Evolutionary conservation across 441 rosid genomes (phyloP), one percentile per base, ranked within the genome.

Genomic region (Breynia disticha): DNA sequence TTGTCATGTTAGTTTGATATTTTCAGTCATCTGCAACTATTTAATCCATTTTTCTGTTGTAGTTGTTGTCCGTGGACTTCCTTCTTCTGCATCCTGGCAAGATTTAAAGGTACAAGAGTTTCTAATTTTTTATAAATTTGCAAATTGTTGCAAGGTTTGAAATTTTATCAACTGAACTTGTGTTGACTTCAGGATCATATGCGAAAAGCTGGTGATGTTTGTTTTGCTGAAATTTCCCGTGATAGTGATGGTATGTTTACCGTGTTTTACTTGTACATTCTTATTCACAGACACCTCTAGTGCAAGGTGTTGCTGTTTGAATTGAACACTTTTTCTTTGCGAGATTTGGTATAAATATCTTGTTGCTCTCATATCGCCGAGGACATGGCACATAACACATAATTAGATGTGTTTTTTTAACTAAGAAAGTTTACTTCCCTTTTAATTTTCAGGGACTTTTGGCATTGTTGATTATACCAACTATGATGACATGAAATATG

Each of bases 391-490:
- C 28, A 35, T 3, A 39, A 39, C 45, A 35, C 43, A 14, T 24
- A 12, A 44, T 51, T 16, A 45, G 44, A 16, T 54, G 16, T 47
- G 15, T 49, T 55, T 42, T 39, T 60, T 4, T 13, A 63, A 22
- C 39, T 48, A 14, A 16, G 7, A 28, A 28, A 28, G 35, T 28
- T 28, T 17, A 49, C 13, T 60, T 55, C 42, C 58, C 50, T 58
- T 11, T 64, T 46, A 61, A 2, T 60, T 32, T 70, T 66, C 76
- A 87, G 96, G 97, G 57, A 87, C 94, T 62, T 85, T 71, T 76
- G 98, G 96, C 50, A 37, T 91, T 71, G 96, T 91, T 46, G 98
- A 91, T 76, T 91, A 87, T 69, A 85, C 95, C 38, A 91, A 85
- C 67, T 64, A 77, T 62, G 96, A 91, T 28, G 98, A 87, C 79